Percentiles rank a stretch among this genome's conserved stretches.
These are phyloP conservation scores for Didymella arachidicola DNA, from an alignment of 2,329 filamentous ascomycete species.

Conservation along the genomic window DNA sequence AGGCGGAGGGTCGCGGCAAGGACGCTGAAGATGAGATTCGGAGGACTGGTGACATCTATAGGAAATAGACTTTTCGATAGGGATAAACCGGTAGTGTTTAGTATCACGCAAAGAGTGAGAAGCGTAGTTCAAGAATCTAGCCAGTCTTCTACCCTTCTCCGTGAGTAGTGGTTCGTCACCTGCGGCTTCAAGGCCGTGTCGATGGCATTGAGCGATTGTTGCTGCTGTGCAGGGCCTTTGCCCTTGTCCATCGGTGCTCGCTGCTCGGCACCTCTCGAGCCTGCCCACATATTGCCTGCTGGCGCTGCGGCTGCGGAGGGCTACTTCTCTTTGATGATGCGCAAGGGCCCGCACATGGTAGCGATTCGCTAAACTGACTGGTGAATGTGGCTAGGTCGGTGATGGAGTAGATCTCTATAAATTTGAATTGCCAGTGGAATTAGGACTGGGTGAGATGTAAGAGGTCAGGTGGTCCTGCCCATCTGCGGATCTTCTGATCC, in stretches of 20 bases:
- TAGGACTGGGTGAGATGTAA: neutral
- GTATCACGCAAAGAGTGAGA: neutral
- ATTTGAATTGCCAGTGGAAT: neutral
- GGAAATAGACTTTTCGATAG: slow-evolving; percentile 22
- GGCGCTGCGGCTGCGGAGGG: slow-evolving; percentile 17
- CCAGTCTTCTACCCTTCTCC: slow-evolving; percentile 16
- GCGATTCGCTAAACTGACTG: neutral
- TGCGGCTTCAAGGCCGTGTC: slow-evolving; percentile 18
- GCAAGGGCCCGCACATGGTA: slow-evolving; percentile 15
- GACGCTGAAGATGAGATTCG: slow-evolving; percentile 57
- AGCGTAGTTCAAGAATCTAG: slow-evolving; percentile 1
- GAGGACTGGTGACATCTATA: slow-evolving; percentile 59
- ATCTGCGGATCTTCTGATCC: slow-evolving; percentile 13
- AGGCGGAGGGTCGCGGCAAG: slow-evolving; percentile 58
- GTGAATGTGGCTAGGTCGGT: neutral
- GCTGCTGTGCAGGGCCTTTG: neutral
- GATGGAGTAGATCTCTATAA: neutral
- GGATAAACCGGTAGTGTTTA: neutral
- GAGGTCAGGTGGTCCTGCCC: slow-evolving; percentile 5
- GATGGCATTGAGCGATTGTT: slow-evolving; percentile 8
- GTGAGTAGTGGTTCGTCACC: slow-evolving; percentile 21
- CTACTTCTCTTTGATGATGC: slow-evolving; percentile 18
- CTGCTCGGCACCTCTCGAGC: slow-evolving; percentile 12
- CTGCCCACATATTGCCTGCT: slow-evolving; percentile 21
- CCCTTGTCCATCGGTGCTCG: neutral